A percentile compares a stretch with the other conserved stretches of the same genome.
Evolutionary conservation across 495 filamentous ascomycete species (phyloP).

Genomic region (Lineolata rhizophorae): DNA sequence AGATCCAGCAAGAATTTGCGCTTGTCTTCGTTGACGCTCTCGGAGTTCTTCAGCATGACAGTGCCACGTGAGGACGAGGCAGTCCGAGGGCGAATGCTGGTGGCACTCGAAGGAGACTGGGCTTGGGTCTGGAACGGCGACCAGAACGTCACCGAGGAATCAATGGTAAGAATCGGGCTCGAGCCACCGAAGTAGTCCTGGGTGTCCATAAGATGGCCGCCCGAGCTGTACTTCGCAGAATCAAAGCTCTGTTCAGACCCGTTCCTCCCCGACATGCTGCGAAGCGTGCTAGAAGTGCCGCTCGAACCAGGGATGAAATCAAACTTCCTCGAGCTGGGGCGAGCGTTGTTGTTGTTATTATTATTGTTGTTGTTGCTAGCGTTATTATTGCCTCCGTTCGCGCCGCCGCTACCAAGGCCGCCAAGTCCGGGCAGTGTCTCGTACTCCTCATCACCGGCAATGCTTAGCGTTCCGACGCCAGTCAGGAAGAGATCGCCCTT

Average conservation of each 20-base stretch:
- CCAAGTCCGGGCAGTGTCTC: constrained; percentile 11
- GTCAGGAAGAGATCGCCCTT: constrained; percentile 28
- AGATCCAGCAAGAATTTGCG: constrained; percentile 50
- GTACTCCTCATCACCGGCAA: constrained; percentile 25
- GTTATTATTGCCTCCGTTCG: too few relatives aligned
- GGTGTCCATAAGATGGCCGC: constrained; percentile 41
- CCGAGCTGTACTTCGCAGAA: constrained; percentile 37
- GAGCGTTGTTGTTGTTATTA: too few relatives aligned
- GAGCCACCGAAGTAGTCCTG: constrained; percentile 45
- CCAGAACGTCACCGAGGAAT: constrained; percentile 72
- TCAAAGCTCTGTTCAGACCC: constrained; percentile 43
- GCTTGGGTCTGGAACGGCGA: constrained; percentile 49
- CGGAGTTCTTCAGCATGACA: constrained; percentile 27
- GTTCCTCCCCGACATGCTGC: constrained; percentile 30
- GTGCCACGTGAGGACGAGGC: constrained; percentile 36
- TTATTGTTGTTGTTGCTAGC: too few relatives aligned
- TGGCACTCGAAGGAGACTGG: constrained; percentile 14
- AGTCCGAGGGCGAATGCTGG: constrained; percentile 18
- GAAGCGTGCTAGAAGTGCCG: constrained; percentile 28
- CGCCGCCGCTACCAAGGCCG: background rate
- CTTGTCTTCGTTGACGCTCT: constrained; percentile 25
- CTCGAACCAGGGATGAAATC: constrained; percentile 22
- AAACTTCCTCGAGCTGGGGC: constrained; percentile 19
- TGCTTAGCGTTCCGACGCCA: constrained; percentile 26
- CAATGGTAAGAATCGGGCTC: constrained; percentile 50